A percentile compares a stretch with the other conserved stretches of the same genome.
Evolutionary conservation across 768 basidiomycete species (phyloP).

Genomic region (Termitomyces sp.): DNA sequence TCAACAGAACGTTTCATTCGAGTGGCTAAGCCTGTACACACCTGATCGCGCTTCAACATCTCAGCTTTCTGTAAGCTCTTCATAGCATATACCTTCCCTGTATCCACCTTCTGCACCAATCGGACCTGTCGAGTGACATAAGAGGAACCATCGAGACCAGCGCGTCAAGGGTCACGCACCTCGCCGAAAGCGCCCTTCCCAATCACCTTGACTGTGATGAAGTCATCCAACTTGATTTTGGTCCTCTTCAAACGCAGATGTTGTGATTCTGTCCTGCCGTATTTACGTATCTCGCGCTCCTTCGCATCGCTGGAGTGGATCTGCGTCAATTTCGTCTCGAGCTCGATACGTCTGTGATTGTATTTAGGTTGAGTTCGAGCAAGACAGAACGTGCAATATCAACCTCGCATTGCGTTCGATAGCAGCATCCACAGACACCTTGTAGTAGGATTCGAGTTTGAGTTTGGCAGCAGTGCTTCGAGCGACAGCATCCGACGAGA

Average conservation of each 20-base stretch:
- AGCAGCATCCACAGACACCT: conserved; percentile 94
- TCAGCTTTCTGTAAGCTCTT: conserved; percentile 97
- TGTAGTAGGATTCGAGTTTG: conserved; percentile 97
- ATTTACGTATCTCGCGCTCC: conserved; percentile 82
- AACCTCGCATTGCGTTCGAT: conserved; percentile 95
- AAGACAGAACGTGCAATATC: conserved; percentile 26
- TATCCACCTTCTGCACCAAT: conserved; percentile 94
- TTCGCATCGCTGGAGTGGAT: conserved; percentile 76
- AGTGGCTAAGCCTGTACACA: conserved; percentile 27
- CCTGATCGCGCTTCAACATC: conserved; percentile 99
- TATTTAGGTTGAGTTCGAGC: not conserved
- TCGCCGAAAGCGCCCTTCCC: conserved; percentile 99
- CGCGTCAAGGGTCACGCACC: conserved; percentile 38
- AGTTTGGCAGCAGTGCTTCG: conserved; percentile 92
- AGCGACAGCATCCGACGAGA: conserved; percentile 84
- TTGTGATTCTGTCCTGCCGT: conserved; percentile 83
- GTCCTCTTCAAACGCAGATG: conserved; percentile 91
- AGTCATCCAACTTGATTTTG: conserved; percentile 89
- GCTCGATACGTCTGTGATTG: conserved; percentile 71
- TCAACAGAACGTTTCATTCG: not conserved
- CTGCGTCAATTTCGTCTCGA: conserved; percentile 83
- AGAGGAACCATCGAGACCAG: not conserved
- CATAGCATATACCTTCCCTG: conserved; percentile 99
- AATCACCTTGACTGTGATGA: conserved; percentile 96
- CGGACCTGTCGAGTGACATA: conserved; percentile 57